phyloP scores from a whole-genome alignment of 2,329 filamentous ascomycete species.

The Cladosporium phlei region DNA sequence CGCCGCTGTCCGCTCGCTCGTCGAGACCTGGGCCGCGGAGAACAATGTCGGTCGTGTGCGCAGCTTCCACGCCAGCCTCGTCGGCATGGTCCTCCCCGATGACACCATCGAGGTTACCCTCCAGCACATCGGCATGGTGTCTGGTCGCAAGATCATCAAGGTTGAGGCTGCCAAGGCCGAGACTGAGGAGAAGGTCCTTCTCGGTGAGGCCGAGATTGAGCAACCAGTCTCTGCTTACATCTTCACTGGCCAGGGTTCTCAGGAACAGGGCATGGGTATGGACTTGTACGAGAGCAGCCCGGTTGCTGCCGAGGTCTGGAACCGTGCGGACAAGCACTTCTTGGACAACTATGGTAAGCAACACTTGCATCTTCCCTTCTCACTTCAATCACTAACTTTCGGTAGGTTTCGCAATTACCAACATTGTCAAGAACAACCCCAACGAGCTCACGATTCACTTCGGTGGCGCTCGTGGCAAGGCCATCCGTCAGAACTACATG shows the following conservation, averaged over 20 bases:
- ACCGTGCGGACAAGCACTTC: conserved; percentile 94
- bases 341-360: conserved; percentile 91
- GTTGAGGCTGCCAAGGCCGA: conserved; percentile 94
- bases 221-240: conserved; percentile 95
- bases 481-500: conserved; percentile 98
- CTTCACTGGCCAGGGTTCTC: conserved; percentile 96
- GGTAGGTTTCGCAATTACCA: conserved; percentile 86
- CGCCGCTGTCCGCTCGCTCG: conserved; percentile 87
- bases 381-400: conserved; percentile 10
- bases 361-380: neutral
- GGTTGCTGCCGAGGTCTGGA: conserved; percentile 96
- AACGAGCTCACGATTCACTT: conserved; percentile 99
- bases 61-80: conserved; percentile 92
- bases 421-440: conserved; percentile 99
- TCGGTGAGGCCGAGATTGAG: conserved; percentile 95
- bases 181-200: conserved; percentile 89
- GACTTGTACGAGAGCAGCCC: conserved; percentile 90
- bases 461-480: conserved; percentile 91
- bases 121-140: conserved; percentile 95
- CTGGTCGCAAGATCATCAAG: conserved; percentile 98
- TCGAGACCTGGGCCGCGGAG: conserved; percentile 98
- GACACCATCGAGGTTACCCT: conserved; percentile 93
- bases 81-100: conserved; percentile 98
- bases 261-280: conserved; percentile 99
- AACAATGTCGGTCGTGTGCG: conserved; percentile 96